A percentile compares a stretch with the other conserved stretches of the same genome.
phyloP scores from a whole-genome alignment of 2,329 filamentous ascomycete genomes.

The Colletotrichum plurivorum region DNA sequence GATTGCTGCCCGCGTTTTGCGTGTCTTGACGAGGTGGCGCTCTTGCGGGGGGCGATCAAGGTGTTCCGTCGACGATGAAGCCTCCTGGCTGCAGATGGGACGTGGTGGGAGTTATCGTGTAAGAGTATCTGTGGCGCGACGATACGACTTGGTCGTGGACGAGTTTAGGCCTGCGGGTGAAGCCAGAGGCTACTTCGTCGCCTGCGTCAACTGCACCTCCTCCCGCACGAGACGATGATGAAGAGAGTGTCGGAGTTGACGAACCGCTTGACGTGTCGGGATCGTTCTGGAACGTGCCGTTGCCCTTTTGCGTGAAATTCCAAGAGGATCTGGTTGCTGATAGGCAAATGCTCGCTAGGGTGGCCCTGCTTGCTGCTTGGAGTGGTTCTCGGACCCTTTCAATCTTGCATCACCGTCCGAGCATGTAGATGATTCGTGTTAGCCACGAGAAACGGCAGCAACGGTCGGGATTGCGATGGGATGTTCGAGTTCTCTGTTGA shows the following conservation, averaged over 20 bases:
- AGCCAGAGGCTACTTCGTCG: conserved; percentile 8
- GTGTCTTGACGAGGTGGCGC: background rate
- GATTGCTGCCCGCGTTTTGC: background rate
- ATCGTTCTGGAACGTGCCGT: conserved; percentile 39
- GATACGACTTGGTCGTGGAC: background rate
- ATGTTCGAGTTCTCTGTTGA: background rate
- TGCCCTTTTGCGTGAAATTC: conserved; percentile 44
- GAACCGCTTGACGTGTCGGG: conserved; percentile 6
- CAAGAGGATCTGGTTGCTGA: conserved; percentile 42
- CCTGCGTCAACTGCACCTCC: background rate
- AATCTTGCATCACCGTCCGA: conserved; percentile 32
- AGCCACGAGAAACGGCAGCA: background rate
- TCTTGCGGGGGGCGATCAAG: background rate
- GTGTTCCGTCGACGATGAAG: background rate
- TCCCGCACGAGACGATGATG: background rate
- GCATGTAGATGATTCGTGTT: conserved; percentile 25
- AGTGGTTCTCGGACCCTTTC: conserved; percentile 24
- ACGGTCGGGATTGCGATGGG: background rate
- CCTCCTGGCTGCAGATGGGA: background rate
- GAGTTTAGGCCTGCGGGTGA: background rate
- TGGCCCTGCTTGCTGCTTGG: conserved; percentile 27
- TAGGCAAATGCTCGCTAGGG: conserved; percentile 2
- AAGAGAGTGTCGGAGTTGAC: conserved; percentile 3
- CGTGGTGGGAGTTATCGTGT: background rate
- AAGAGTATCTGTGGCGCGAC: background rate